phyloP scores from a whole-genome alignment of 164 flowering plant species.

The Litsea cubeba region DNA sequence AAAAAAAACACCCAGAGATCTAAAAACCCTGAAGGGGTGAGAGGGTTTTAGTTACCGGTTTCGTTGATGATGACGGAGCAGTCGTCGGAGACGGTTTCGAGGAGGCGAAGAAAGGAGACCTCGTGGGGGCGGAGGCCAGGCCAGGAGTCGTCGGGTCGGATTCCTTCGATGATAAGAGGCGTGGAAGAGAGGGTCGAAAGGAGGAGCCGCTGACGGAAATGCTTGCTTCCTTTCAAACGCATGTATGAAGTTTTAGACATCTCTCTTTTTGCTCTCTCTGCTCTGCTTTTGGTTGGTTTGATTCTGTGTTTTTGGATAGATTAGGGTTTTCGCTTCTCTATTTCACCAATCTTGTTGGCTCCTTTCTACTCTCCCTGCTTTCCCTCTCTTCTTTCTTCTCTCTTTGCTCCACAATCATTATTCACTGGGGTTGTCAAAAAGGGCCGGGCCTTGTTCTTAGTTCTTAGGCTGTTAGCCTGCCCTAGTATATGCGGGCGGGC shows the following conservation, averaged over 20 bases:
- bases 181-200: slow-evolving; percentile 69
- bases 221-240: slow-evolving; percentile 62
- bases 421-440: too few species aligned
- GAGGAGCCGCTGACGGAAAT: slow-evolving; percentile 56
- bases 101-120: slow-evolving; percentile 62
- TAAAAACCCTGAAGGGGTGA: too few species aligned
- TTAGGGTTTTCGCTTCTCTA: neutral
- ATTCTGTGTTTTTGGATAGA: neutral
- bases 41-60: slow-evolving; percentile 43
- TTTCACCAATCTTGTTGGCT: neutral
- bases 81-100: slow-evolving; percentile 69
- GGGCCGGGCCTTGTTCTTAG: too few species aligned
- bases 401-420: too few species aligned
- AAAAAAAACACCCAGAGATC: too few species aligned
- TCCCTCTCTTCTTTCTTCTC: too few species aligned
- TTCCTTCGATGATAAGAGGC: slow-evolving; percentile 61
- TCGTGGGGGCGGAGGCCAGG: slow-evolving; percentile 86
- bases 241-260: slow-evolving; percentile 65
- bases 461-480: too few species aligned
- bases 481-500: too few species aligned
- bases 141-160: slow-evolving; percentile 58
- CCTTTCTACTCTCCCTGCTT: too few species aligned
- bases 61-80: slow-evolving; percentile 75
- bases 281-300: neutral
- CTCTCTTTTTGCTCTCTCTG: neutral